Evolutionary conservation across 208 protist species (phyloP), one percentile per base, ranked within the genome.

Genomic region (Kentomonas sorsogonicus): DNA sequence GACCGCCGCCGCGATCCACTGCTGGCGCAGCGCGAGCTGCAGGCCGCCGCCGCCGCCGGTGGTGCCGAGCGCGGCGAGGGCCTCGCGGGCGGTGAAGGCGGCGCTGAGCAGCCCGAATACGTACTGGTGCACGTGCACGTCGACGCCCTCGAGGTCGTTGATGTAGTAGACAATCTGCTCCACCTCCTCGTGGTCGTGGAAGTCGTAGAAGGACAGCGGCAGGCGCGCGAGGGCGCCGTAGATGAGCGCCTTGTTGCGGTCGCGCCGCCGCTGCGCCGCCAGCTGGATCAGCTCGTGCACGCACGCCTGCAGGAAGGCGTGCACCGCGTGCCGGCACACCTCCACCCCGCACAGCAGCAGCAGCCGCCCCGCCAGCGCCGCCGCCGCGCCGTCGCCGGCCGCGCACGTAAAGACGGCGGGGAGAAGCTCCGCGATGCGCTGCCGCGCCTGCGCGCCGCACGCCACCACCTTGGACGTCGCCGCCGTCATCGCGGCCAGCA

Each of bases 61-160:
- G 10, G 54, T 39, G 3, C 26, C 69, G 20, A 74, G 52, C 16
- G 62, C 36, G n/a, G 47, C 48, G 52, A 79, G 46, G n/a, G 67
- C 56, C 43, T 69, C 54, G 1, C 34, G 36, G 10, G 72, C 44
- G 11, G 66, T 29, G 20, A 60, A 41, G 18, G 69, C 34, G 13
- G 63, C 56, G 46, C 72, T 66, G 44, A 77, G 52, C 0, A 71
- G 25, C 41, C 67, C 50, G 25, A 80, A 67, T 53, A 80, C 54
- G 54, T 72, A 82, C 31, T 77, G 64, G 43, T 86, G 70, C 18
- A 90, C 51, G 34, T 84, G 72, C 25, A 90, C 75, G 50, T 90
- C 83, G 13, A 90, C 69, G 47, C 83, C 83, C 59, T 90, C 83
- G 54, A 90, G 70, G 67, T 90, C 83, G 64, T 77, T 81, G 10